Conservation (phyloP, 441 rosid genomes). For the Populus tomentosa region DNA sequence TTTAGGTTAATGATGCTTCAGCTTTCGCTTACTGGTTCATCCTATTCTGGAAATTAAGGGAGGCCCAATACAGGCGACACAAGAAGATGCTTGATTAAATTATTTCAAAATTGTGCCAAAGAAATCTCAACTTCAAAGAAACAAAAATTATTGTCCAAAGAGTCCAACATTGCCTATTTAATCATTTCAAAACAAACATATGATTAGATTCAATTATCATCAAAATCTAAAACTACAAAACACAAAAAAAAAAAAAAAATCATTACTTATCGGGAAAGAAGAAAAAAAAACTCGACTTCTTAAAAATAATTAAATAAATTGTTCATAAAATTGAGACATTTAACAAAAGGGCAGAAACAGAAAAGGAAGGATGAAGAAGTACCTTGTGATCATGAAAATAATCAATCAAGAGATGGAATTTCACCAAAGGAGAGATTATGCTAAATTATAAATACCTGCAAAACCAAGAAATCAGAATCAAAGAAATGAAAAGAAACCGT, state of each 20-base stretch:
- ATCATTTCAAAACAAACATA: background rate
- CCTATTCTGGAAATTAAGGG: background rate
- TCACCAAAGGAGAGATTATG: background rate
- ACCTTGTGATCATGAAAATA: background rate
- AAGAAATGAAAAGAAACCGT: background rate
- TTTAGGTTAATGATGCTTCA: background rate
- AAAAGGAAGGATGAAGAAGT: background rate
- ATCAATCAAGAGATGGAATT: background rate
- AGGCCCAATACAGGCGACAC: background rate
- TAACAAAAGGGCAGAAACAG: too few relatives aligned
- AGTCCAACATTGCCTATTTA: background rate
- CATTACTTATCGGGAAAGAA: too few relatives aligned
- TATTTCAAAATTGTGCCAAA: background rate
- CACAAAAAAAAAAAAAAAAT: too few relatives aligned
- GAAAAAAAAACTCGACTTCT: too few relatives aligned
- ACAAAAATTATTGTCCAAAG: background rate
- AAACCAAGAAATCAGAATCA: background rate
- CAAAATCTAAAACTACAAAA: background rate
- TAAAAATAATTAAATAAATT: too few relatives aligned
- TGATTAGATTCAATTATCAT: background rate
- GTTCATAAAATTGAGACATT: too few relatives aligned
- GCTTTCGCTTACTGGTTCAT: background rate
- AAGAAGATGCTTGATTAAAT: background rate
- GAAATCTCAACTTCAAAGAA: background rate
- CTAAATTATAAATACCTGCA: background rate